phyloP scores from a whole-genome alignment of 1,284 basidiomycete species.

The Pseudozyma hubeiensis region DNA sequence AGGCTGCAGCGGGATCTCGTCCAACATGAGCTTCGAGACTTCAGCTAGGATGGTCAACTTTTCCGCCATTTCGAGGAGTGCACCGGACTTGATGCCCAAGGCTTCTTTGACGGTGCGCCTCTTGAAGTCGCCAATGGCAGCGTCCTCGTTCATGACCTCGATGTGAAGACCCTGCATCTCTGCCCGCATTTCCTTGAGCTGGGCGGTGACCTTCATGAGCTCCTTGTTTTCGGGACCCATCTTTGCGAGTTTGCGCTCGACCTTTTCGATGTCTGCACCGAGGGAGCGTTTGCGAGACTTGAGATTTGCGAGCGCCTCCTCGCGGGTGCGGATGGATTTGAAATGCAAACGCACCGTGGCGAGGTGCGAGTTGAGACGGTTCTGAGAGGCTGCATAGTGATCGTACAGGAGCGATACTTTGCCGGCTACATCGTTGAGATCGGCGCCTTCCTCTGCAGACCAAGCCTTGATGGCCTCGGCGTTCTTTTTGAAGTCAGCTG shows the following conservation, averaged over 20 bases:
- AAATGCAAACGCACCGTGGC: constrained; percentile 76
- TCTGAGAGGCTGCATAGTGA: constrained; percentile 78
- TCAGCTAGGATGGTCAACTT: constrained; percentile 88
- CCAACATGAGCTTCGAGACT: constrained; percentile 80
- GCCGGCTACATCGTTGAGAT: constrained; percentile 81
- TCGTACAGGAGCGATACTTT: constrained; percentile 79
- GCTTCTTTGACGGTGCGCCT: constrained; percentile 77
- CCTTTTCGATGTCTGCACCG: constrained; percentile 81
- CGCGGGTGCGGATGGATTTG: constrained; percentile 79
- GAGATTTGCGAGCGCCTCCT: constrained; percentile 84
- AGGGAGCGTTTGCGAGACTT: constrained; percentile 78
- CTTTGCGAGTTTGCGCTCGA: constrained; percentile 88
- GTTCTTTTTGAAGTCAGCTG: constrained; percentile 77
- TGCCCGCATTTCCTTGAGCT: constrained; percentile 78
- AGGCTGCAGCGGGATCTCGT: constrained; percentile 83
- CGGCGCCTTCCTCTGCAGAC: constrained; percentile 87
- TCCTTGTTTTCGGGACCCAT: constrained; percentile 92
- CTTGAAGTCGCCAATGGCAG: constrained; percentile 86
- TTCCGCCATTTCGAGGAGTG: constrained; percentile 84
- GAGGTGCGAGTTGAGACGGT: constrained; percentile 80
- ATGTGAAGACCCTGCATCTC: constrained; percentile 82
- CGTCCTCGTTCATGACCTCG: constrained; percentile 86
- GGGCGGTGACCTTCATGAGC: constrained; percentile 79
- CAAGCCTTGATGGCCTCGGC: constrained; percentile 81
- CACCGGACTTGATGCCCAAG: constrained; percentile 88